phyloP scores from a whole-genome alignment of 78 protist species.

The Dictyostelium discoideum region DNA sequence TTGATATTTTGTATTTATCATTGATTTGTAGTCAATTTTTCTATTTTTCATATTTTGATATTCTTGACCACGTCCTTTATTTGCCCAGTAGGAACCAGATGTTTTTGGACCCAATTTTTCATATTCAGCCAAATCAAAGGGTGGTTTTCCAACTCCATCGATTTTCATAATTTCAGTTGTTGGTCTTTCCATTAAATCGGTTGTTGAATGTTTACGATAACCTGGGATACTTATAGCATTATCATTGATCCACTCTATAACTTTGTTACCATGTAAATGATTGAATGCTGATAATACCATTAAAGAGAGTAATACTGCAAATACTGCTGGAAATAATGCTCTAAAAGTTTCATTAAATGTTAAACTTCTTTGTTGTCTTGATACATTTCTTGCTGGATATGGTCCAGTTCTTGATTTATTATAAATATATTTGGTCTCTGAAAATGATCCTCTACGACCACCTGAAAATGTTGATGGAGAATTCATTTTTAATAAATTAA shows the following conservation, averaged over 20 bases:
- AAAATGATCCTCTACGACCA: constrained; percentile 5
- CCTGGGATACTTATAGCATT: neutral
- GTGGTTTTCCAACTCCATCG: neutral
- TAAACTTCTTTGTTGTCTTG: neutral
- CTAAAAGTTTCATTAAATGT: constrained; percentile 72
- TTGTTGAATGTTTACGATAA: neutral
- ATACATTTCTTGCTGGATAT: neutral
- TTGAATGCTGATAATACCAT: constrained; percentile 50
- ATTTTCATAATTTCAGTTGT: neutral
- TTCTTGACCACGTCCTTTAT: constrained; percentile 3
- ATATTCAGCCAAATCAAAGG: neutral
- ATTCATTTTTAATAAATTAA: neutral
- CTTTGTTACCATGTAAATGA: constrained; percentile 1
- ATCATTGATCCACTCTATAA: neutral
- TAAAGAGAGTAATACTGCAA: constrained; percentile 55
- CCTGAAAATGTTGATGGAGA: neutral
- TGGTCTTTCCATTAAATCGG: neutral
- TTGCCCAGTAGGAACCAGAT: constrained; percentile 24
- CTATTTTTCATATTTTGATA: neutral
- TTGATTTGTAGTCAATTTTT: neutral
- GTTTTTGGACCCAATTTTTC: constrained; percentile 31
- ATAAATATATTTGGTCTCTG: constrained; percentile 17
- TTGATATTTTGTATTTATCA: neutral
- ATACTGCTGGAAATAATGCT: constrained; percentile 62
- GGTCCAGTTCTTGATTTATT: constrained; percentile 24